Evolutionary conservation across 2,329 filamentous ascomycete species (phyloP), one percentile per base, ranked within the genome.

Genomic region (Aspergillus versicolor): DNA sequence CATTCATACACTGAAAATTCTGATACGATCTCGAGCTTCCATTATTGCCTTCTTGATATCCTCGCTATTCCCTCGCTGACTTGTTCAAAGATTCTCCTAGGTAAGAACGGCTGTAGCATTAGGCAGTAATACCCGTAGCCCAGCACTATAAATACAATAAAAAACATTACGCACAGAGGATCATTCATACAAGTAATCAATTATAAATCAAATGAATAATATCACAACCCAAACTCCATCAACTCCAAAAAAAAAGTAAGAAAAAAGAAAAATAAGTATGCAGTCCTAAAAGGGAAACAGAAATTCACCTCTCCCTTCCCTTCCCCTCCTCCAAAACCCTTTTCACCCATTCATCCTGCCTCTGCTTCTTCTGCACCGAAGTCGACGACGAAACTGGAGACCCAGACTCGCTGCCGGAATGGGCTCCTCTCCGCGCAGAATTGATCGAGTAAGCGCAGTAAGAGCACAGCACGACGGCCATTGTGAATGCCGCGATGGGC

Each of bases 381-480:
- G 27, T n/a, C 27, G 41, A 34, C 32, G 38, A 19, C 34, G 47
- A 11, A 34, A 5, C 34, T 34, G 12, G 13, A 8, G 37, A 6
- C 43, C 22, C 22, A 30, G 43, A 43, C 24, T 40, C 30, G 21
- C 48, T 45, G 22, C 11, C n/a, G 27, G 27, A 30, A 12, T 55
- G 54, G 7, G 86, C 86, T 61, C 89, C 88, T 46, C 82, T 77
- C 64, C 88, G 88, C 3, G 88, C 88, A 22, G 85, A 83, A 59
- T 81, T 79, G 60, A 90, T 89, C 22, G 83, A 86, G 8, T 82
- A 87, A 50, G 87, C 76, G 27, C 85, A 79, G 72, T 90, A 90
- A 41, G 74, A 72, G 70, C 83, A 84, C 32, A 86, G 79, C 21
- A 87, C 67, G 48, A 81, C 71, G 15, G 84, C 84, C 84, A 87